These are phyloP conservation scores for Spergularia marina DNA, from an alignment of 148 eudicot genomes.

Conservation along the genomic window DNA sequence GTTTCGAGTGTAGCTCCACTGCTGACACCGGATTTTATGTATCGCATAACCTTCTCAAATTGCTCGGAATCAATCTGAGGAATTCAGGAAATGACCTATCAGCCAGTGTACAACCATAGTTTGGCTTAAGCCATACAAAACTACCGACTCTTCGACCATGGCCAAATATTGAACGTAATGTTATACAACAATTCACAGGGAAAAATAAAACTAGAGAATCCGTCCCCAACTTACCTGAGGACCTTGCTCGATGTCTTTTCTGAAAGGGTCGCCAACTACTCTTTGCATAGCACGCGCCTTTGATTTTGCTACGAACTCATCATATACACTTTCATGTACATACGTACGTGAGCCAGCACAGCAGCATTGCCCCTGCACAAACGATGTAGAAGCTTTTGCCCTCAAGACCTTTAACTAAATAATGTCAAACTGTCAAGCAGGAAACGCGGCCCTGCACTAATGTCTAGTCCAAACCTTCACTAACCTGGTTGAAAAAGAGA, in stretches of 20 bases:
- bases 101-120: background rate
- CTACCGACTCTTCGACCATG: too few species aligned
- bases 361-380: conserved; percentile 61
- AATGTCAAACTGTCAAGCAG: background rate
- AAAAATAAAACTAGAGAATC: too few species aligned
- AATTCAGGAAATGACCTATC: background rate
- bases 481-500: conserved; percentile 69
- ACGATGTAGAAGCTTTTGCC: background rate
- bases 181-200: too few species aligned
- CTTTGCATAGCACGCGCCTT: conserved; percentile 48
- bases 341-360: conserved; percentile 65
- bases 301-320: conserved; percentile 60
- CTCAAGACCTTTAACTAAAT: background rate
- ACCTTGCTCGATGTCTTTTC: conserved; percentile 62
- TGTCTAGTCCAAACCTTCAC: background rate
- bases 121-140: background rate
- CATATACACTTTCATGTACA: conserved; percentile 59
- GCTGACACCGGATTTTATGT: conserved; percentile 49
- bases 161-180: too few species aligned
- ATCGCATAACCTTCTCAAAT: conserved; percentile 52
- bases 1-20: conserved; percentile 56
- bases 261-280: conserved; percentile 64
- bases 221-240: conserved; percentile 45
- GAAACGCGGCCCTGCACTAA: background rate
- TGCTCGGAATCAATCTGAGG: conserved; percentile 54